Percentiles rank a stretch among this genome's conserved stretches.
These are phyloP conservation scores for Wallemia hederae DNA, from an alignment of 1,284 basidiomycete species.

Conservation along the genomic window DNA sequence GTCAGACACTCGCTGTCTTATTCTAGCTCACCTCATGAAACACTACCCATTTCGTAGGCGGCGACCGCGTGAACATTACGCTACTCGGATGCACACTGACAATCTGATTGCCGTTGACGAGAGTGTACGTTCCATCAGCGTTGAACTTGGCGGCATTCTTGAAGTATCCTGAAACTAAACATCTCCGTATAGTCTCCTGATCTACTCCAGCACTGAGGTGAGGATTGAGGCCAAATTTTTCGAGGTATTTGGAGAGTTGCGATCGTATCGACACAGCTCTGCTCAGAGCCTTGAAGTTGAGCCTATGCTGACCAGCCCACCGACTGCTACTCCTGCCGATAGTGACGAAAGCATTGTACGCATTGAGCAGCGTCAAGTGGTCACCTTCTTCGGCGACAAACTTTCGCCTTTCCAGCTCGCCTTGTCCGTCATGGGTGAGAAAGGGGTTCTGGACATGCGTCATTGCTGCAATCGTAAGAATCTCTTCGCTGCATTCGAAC, in stretches of 20 bases:
- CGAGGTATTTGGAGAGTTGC: slow-evolving; percentile 75
- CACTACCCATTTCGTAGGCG: slow-evolving; percentile 67
- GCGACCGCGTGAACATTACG: slow-evolving; percentile 72
- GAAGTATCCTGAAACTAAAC: slow-evolving; percentile 44
- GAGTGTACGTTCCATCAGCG: slow-evolving; percentile 42
- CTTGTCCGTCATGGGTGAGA: slow-evolving; percentile 26
- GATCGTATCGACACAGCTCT: slow-evolving; percentile 68
- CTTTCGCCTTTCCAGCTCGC: slow-evolving; percentile 65
- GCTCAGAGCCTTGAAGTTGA: slow-evolving; percentile 76
- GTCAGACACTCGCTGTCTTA: background rate
- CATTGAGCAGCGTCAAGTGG: slow-evolving; percentile 68
- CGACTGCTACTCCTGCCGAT: slow-evolving; percentile 48
- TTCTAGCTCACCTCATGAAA: slow-evolving; percentile 51
- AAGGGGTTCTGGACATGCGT: slow-evolving; percentile 57
- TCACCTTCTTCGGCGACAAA: slow-evolving; percentile 96
- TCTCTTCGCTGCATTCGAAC: slow-evolving; percentile 65
- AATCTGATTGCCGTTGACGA: slow-evolving; percentile 22
- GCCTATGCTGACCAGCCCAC: slow-evolving; percentile 74
- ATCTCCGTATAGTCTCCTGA: slow-evolving; percentile 56
- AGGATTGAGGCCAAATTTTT: slow-evolving; percentile 49
- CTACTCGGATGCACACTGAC: slow-evolving; percentile 78
- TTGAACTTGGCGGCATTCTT: slow-evolving; percentile 57
- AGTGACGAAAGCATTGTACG: slow-evolving; percentile 65
- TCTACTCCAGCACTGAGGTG: slow-evolving; percentile 31
- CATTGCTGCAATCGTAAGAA: slow-evolving; percentile 86